Percentiles rank a stretch among this genome's conserved stretches.
Evolutionary conservation across 768 basidiomycete genomes (phyloP).

Genomic region (Sarcomyxa edulis): DNA sequence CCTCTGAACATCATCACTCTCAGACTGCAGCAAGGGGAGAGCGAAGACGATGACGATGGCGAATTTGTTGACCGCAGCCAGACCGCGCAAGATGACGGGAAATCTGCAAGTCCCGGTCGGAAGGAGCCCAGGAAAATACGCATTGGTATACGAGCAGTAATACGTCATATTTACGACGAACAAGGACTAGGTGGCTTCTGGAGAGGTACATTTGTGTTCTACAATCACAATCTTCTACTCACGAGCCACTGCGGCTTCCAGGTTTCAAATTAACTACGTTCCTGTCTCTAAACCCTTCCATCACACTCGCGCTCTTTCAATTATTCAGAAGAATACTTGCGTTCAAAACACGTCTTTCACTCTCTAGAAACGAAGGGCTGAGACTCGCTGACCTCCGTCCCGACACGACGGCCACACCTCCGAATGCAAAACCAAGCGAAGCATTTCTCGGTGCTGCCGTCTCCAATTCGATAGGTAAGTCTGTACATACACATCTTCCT

Average conservation of each 20-base stretch:
- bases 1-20: conserved; percentile 55
- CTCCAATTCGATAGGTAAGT: conserved; percentile 43
- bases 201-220: conserved; percentile 32
- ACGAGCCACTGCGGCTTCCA: conserved; percentile 11
- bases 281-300: conserved; percentile 50
- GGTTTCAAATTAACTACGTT: conserved; percentile 47
- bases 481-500: background rate
- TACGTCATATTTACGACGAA: conserved; percentile 39
- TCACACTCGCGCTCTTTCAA: conserved; percentile 52
- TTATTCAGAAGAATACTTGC: conserved; percentile 36
- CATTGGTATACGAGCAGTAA: conserved; percentile 23
- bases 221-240: background rate
- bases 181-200: conserved; percentile 51
- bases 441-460: conserved; percentile 55
- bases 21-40: conserved; percentile 42
- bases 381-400: no score
- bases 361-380: conserved; percentile 1
- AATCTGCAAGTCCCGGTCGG: no score
- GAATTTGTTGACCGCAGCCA: conserved; percentile 1
- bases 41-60: conserved; percentile 26
- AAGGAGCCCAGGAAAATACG: conserved; percentile 8
- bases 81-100: background rate
- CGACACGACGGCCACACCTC: conserved; percentile 2
- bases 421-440: conserved; percentile 33
- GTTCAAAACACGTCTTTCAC: conserved; percentile 15